Conservation (phyloP, 306 rosid genomes). For the Gynostemma pentaphyllum region DNA sequence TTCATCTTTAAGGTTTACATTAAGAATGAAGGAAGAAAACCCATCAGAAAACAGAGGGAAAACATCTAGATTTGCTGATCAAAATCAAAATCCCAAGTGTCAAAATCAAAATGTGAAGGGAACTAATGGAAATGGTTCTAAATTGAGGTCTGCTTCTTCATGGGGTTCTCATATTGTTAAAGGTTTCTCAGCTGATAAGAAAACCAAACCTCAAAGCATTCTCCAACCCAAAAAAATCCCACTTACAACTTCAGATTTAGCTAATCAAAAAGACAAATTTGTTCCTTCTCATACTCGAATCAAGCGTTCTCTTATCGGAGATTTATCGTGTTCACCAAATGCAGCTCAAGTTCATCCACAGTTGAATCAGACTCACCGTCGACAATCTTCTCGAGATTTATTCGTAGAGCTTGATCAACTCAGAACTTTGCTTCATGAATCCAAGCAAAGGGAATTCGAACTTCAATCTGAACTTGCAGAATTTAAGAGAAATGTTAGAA, state of each 20-base stretch:
- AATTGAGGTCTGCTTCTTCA: conserved; percentile 51
- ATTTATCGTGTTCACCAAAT: conserved; percentile 54
- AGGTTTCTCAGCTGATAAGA: conserved; percentile 71
- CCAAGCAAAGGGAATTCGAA: conserved; percentile 72
- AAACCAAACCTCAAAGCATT: conserved; percentile 28
- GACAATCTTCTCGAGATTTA: conserved; percentile 87
- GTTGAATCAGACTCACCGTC: conserved; percentile 45
- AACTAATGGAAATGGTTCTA: conserved; percentile 33
- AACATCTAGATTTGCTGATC: conserved; percentile 52
- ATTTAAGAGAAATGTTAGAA: conserved; percentile 31
- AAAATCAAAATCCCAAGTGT: conserved; percentile 60
- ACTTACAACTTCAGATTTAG: conserved; percentile 25
- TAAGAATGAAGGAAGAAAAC: conserved; percentile 79
- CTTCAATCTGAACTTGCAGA: conserved; percentile 66
- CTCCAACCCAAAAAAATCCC: conserved; percentile 39
- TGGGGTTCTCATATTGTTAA: conserved; percentile 96
- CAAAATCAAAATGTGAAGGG: conserved; percentile 29
- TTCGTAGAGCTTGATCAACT: conserved; percentile 82
- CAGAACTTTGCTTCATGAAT: conserved; percentile 63
- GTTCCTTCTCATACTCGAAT: conserved; percentile 53
- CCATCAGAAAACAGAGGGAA: conserved; percentile 51
- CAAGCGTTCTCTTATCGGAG: conserved; percentile 73
- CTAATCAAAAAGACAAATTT: conserved; percentile 34
- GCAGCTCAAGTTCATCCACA: conserved; percentile 66
- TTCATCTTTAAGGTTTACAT: background rate